Evolutionary conservation across 2,329 filamentous ascomycete species (phyloP), one percentile per base, ranked within the genome.

Genomic region (Colletotrichum sp.): DNA sequence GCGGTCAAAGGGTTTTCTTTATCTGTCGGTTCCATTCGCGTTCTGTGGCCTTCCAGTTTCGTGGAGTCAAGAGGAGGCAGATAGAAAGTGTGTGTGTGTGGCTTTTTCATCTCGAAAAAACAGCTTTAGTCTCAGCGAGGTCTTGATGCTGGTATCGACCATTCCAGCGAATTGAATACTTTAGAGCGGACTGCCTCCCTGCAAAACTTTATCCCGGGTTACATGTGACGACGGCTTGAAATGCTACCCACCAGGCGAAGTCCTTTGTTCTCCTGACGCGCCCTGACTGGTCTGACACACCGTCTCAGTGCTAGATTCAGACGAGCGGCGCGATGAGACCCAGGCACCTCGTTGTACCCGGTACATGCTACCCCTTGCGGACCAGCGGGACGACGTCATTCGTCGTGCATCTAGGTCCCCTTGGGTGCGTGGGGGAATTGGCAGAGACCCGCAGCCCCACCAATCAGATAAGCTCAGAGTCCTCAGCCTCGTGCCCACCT

Each of bases 81-180:
- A 76, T 55, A 64, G 61, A 75, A 67, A 66, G 66, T 62, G 74
- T 38, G 36, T 56, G 73, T 66, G 73, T 66, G 74, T 56, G 73
- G 58, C 60, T 66, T 75, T 76, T 66, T 70, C 34, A 26, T 28
- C 16, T 43, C 58, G 21, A 58, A 30, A 75, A 62, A 76, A n/a
- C 32, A 71, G 24, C n/a, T 70, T 73, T 62, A 70, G 74, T 71
- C 38, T 74, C 66, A 66, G 66, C 66, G 74, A 76, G 71, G 66
- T 70, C 71, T 76, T 43, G 74, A 70, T 66, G 74, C 56, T 76
- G 71, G 71, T 71, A 67, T 70, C 71, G 71, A 52, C 71, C 71
- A 62, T 43, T 71, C 48, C 71, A 75, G 74, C 74, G 71, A 76
- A 75, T 76, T 76, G 74, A 76, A 76, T 71, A 75, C 32, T 64